Evolutionary conservation across 805 yeast species (phyloP).

Genomic region (Metschnikowia lochheadii): DNA sequence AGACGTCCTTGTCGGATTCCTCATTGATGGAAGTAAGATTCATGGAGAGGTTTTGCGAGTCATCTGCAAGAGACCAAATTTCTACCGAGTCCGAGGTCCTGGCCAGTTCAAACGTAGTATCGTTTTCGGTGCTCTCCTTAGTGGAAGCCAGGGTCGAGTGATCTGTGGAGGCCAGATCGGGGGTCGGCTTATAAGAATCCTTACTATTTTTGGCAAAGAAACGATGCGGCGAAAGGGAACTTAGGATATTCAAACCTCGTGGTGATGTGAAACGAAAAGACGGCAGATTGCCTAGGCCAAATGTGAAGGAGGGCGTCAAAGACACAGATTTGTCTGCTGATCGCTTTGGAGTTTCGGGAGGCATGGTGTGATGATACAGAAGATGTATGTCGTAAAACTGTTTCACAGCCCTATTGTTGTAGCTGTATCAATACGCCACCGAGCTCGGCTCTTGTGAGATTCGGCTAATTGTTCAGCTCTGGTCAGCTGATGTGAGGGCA

Average conservation of each 20-base stretch:
- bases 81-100: slow-evolving; percentile 20
- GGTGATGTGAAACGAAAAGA: slow-evolving; percentile 40
- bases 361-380: slow-evolving; percentile 5
- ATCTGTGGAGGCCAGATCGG: background rate
- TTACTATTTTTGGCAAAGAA: slow-evolving; percentile 21
- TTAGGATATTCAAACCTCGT: slow-evolving; percentile 20
- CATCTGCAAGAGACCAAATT: slow-evolving; percentile 30
- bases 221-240: slow-evolving; percentile 33
- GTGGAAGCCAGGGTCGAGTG: background rate
- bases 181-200: background rate
- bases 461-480: background rate
- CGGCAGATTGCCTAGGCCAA: slow-evolving; percentile 41
- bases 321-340: slow-evolving; percentile 3
- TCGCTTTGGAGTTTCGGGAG: slow-evolving; percentile 15
- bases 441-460: background rate
- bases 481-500: background rate
- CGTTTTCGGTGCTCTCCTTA: background rate
- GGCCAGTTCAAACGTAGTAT: slow-evolving; percentile 13
- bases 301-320: slow-evolving; percentile 33
- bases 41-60: slow-evolving; percentile 15
- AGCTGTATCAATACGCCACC: background rate
- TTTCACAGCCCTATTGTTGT: background rate
- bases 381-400: background rate
- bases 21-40: slow-evolving; percentile 27
- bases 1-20: slow-evolving; percentile 19